Conservation (phyloP, 192 early-diverging fungal species). For the Coemansia sp. region DNA sequence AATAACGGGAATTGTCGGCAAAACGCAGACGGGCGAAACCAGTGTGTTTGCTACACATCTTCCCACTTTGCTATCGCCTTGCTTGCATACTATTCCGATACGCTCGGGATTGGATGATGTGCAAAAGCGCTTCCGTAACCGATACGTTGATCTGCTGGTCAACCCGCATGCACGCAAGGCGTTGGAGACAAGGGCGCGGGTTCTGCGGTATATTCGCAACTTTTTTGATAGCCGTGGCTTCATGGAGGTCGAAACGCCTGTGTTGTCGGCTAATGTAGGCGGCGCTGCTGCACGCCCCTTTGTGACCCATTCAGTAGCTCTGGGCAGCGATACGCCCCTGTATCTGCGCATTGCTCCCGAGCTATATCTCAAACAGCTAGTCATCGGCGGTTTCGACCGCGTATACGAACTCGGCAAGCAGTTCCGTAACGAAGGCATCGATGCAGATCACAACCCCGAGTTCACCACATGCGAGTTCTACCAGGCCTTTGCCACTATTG, state of each 20-base stretch:
- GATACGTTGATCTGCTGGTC: slow-evolving; percentile 72
- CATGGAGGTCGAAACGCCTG: slow-evolving; percentile 83
- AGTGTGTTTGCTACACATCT: slow-evolving; percentile 58
- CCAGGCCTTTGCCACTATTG: slow-evolving; percentile 70
- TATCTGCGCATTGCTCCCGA: slow-evolving; percentile 81
- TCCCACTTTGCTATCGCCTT: slow-evolving; percentile 63
- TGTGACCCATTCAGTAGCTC: slow-evolving; percentile 59
- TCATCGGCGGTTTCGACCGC: slow-evolving; percentile 78
- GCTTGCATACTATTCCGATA: slow-evolving; percentile 64
- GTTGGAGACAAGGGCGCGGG: slow-evolving; percentile 57
- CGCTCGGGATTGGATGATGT: slow-evolving; percentile 58
- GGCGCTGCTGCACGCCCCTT: slow-evolving; percentile 85
- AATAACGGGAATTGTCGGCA: slow-evolving; percentile 61
- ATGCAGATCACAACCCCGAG: slow-evolving; percentile 85
- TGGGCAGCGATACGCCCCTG: slow-evolving; percentile 58
- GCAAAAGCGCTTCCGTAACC: slow-evolving; percentile 63
- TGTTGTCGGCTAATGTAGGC: slow-evolving; percentile 66
- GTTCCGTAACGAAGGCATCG: slow-evolving; percentile 89
- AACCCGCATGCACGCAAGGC: slow-evolving; percentile 53
- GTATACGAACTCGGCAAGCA: slow-evolving; percentile 90
- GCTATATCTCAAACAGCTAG: slow-evolving; percentile 82
- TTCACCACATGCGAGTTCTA: slow-evolving; percentile 92
- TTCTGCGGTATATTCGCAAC: slow-evolving; percentile 59
- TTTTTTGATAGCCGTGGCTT: slow-evolving; percentile 66
- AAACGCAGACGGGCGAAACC: slow-evolving; percentile 66